phyloP scores from a whole-genome alignment of 768 basidiomycete species.

The Amylocystis lapponica region DNA sequence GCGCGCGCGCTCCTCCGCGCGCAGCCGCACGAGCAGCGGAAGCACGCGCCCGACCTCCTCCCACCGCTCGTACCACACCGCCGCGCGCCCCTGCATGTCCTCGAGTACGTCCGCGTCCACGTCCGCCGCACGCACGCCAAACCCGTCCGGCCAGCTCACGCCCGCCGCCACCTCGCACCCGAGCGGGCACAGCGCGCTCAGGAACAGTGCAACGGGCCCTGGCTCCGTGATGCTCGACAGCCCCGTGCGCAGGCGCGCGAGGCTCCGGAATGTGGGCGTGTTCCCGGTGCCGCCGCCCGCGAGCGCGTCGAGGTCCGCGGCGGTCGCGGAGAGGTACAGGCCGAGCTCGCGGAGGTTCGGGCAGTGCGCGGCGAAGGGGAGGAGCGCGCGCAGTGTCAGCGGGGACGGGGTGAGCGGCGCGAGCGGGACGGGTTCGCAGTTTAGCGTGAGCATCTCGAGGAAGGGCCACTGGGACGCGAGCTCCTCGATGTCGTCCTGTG shows the following conservation, averaged over 20 bases:
- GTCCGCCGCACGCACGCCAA: constrained; percentile 7
- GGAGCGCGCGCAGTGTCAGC: constrained; percentile 34
- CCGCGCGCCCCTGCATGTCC: constrained; percentile 5
- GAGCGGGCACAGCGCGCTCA: constrained; percentile 46
- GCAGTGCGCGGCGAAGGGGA: constrained; percentile 37
- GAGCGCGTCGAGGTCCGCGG: constrained; percentile 14
- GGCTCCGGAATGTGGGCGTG: constrained; percentile 14
- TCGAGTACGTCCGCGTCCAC: constrained; percentile 3
- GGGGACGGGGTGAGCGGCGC: constrained; percentile 1
- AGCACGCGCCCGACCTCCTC: constrained; percentile 35
- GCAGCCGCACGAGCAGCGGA: constrained; percentile 37
- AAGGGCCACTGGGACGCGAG: constrained; percentile 22
- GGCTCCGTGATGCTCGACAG: constrained; percentile 41
- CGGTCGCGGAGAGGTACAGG: constrained; percentile 30
- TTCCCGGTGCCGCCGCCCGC: not conserved
- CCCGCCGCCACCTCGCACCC: constrained; percentile 39
- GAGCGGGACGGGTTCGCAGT: constrained; percentile 19
- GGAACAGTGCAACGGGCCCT: constrained; percentile 42
- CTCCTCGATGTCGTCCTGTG: constrained; percentile 24
- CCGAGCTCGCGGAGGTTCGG: constrained; percentile 31
- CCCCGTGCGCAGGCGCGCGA: constrained; percentile 39
- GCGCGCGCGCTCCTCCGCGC: constrained; percentile 39
- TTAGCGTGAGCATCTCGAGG: constrained; percentile 20
- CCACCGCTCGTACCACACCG: constrained; percentile 34
- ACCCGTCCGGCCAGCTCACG: constrained; percentile 39